Conservation (phyloP, 106 monocot species). For the Vanilla planifolia region DNA sequence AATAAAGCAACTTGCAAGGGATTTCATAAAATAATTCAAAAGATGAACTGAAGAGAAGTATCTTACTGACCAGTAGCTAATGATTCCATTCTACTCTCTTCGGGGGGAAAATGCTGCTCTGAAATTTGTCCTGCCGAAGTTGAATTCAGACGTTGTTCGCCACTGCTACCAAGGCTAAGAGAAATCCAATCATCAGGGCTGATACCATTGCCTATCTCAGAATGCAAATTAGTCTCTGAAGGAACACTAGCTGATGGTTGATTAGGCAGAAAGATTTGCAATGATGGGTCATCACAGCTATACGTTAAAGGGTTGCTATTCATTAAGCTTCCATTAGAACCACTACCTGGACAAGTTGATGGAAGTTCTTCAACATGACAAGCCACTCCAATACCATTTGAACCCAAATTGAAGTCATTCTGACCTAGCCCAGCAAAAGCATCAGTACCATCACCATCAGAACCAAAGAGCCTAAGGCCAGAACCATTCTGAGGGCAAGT, state of each 20-base stretch:
- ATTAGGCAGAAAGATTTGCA: conserved; percentile 80
- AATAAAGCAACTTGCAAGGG: too few relatives aligned
- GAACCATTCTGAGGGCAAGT: conserved; percentile 29
- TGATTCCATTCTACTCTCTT: conserved; percentile 28
- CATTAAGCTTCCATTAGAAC: conserved; percentile 46
- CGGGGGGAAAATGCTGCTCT: conserved; percentile 19
- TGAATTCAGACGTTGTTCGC: conserved; percentile 26
- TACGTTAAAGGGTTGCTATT: conserved; percentile 58
- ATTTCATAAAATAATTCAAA: too few relatives aligned
- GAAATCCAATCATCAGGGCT: conserved; percentile 70
- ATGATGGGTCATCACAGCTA: conserved; percentile 48
- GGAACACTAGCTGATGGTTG: conserved; percentile 19
- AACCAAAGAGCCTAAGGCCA: conserved; percentile 52
- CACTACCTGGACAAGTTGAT: conserved; percentile 19
- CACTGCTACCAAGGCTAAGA: conserved; percentile 44
- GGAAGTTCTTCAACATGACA: conserved; percentile 18
- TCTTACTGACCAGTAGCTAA: conserved; percentile 14
- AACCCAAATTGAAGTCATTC: conserved; percentile 8
- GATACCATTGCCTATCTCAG: conserved; percentile 29
- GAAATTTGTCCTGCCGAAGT: conserved; percentile 15
- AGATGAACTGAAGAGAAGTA: too few relatives aligned
- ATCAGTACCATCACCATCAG: conserved; percentile 34
- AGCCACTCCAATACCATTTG: conserved; percentile 19
- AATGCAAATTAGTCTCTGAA: conserved; percentile 27
- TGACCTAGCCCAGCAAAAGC: conserved; percentile 21